Percentiles rank a stretch among this genome's conserved stretches.
phyloP scores from a whole-genome alignment of 1,284 basidiomycete species.

The Cutaneotrichosporon sp. region DNA sequence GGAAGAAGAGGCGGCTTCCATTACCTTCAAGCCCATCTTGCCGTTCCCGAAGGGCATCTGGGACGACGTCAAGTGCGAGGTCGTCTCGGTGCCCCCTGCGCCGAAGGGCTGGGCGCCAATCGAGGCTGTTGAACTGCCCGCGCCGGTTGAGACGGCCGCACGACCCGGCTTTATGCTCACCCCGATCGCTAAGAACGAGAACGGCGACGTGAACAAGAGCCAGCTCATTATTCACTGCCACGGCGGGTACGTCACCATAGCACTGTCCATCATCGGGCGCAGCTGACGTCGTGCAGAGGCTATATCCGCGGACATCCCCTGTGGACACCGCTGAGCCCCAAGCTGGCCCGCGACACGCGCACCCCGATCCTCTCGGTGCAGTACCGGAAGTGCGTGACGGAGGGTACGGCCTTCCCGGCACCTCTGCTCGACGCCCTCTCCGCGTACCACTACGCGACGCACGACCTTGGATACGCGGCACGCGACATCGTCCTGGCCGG shows the following conservation, averaged over 20 bases:
- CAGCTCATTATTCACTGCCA: conserved; percentile 4
- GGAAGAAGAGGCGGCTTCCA: neutral
- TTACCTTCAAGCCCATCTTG: neutral
- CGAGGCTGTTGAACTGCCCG: neutral
- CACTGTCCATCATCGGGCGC: neutral
- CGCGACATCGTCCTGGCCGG: conserved; percentile 17
- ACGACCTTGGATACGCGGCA: conserved; percentile 16
- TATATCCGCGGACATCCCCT: conserved; percentile 23
- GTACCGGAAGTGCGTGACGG: conserved; percentile 21
- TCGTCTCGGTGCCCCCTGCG: neutral
- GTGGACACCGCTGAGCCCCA: conserved; percentile 13
- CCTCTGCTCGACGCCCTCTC: conserved; percentile 23
- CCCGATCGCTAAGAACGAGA: neutral
- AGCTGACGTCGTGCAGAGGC: conserved; percentile 7
- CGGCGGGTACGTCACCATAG: neutral
- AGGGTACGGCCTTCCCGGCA: conserved; percentile 16
- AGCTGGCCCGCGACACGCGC: conserved; percentile 10
- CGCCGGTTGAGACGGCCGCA: neutral
- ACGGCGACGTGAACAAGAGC: neutral
- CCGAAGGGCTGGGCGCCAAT: neutral
- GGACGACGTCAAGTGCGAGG: conserved; percentile 4
- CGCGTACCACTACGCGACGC: conserved; percentile 18
- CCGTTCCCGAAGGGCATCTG: neutral
- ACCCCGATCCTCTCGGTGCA: conserved; percentile 19
- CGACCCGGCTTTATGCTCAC: conserved; percentile 3